Conservation (phyloP, 352 stramenopile species). For the Globisporangium acanthophoron region DNA sequence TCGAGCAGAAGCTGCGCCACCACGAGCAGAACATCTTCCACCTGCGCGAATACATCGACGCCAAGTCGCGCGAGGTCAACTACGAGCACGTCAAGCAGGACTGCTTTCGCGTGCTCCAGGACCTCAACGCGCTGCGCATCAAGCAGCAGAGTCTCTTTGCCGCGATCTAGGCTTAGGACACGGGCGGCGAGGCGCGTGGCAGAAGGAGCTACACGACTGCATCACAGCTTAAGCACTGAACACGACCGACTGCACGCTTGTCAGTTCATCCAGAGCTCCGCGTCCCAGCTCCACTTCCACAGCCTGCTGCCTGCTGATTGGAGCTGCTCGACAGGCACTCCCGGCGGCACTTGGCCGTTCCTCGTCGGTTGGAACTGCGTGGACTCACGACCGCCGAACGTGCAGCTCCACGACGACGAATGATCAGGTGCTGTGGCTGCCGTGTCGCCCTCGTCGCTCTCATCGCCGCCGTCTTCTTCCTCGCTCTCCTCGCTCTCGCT, state of each 20-base stretch:
- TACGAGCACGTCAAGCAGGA: constrained; percentile 85
- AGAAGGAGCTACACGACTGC: background rate
- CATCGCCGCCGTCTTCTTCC: background rate
- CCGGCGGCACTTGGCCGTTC: background rate
- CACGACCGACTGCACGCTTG: too few species aligned
- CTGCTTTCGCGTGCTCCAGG: constrained; percentile 65
- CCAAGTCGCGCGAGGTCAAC: constrained; percentile 86
- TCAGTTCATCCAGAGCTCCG: background rate
- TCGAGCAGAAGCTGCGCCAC: constrained; percentile 88
- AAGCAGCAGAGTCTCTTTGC: constrained; percentile 39
- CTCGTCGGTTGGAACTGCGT: background rate
- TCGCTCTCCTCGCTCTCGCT: background rate
- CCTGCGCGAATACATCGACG: constrained; percentile 85
- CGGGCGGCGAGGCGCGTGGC: too few species aligned
- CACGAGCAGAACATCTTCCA: constrained; percentile 93
- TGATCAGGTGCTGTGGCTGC: background rate
- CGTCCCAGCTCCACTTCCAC: background rate
- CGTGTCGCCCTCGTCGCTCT: too few species aligned
- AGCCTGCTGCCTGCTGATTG: background rate
- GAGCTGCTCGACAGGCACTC: background rate
- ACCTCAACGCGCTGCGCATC: constrained; percentile 70
- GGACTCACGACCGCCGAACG: background rate
- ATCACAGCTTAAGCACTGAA: background rate
- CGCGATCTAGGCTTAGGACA: constrained; percentile 3
- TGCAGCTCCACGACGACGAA: background rate